Evolutionary conservation across 2,329 filamentous ascomycete species (phyloP).

Genomic region (Trichoderma citrinoviride): DNA sequence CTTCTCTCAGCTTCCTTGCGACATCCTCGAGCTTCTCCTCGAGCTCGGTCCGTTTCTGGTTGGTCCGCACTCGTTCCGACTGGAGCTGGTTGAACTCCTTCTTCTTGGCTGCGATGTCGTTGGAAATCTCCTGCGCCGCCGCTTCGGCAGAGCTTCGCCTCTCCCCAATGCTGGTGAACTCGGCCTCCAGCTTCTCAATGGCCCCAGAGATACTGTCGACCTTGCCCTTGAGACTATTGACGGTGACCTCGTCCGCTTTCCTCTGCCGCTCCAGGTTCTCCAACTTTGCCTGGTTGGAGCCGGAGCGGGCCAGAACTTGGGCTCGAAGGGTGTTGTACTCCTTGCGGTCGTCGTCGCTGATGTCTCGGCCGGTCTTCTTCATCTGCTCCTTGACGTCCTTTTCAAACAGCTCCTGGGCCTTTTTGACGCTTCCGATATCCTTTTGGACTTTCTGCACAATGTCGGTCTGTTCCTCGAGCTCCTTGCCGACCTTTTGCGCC

Average conservation of each 20-base stretch:
- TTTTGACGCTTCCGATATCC: constrained; percentile 79
- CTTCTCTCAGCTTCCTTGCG: constrained; percentile 75
- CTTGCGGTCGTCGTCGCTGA: constrained; percentile 81
- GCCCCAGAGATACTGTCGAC: constrained; percentile 75
- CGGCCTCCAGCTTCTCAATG: constrained; percentile 69
- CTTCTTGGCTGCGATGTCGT: constrained; percentile 83
- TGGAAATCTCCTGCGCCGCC: constrained; percentile 63
- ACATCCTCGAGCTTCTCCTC: constrained; percentile 89
- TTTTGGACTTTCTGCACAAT: constrained; percentile 73
- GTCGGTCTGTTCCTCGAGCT: constrained; percentile 68
- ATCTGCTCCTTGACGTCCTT: constrained; percentile 80
- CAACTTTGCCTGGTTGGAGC: constrained; percentile 75
- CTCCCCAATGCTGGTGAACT: constrained; percentile 66
- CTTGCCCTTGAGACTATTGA: constrained; percentile 84
- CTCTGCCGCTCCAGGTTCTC: constrained; percentile 84
- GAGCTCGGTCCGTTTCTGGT: constrained; percentile 79
- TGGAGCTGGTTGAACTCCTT: constrained; percentile 83
- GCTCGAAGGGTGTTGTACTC: constrained; percentile 84
- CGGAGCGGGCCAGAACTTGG: constrained; percentile 79
- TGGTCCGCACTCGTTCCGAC: constrained; percentile 77
- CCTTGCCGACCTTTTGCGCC: constrained; percentile 69
- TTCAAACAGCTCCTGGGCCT: constrained; percentile 85
- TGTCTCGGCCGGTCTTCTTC: constrained; percentile 79
- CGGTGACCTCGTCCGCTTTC: constrained; percentile 87
- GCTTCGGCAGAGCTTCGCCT: constrained; percentile 63